Evolutionary conservation across 1,139 yeast species (phyloP), one percentile per base, ranked within the genome.

Genomic region (Diutina pseudorugosa): DNA sequence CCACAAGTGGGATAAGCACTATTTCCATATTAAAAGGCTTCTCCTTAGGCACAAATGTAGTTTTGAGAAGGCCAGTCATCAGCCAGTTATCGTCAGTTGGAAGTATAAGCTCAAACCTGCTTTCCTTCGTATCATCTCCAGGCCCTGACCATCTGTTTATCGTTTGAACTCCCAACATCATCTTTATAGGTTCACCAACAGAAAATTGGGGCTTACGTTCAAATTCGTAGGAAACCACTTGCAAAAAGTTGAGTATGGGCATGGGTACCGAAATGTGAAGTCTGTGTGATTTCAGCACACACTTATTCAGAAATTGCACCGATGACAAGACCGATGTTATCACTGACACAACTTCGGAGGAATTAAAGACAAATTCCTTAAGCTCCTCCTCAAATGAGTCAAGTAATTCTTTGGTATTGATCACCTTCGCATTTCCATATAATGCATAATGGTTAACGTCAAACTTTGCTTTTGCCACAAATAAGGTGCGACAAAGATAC

Each of bases 1-100:
- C 80, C 56, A 77, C 82, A 54, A 89, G 65, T 0, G 98, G 97
- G 11, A 89, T 75, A 56, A 91, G 65, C 3, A 76, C 68, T 12
- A 90, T 58, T 16, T 61, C 68, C 5, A 73, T 63, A 14, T 66
- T 64, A 53, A 80, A 78, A n/a, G 71, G 65, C 36, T 79, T 78
- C 56, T 67, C 71, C 1, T 21, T 27, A 8, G 49, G 40, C 4
- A 18, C 25, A 21, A 48, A 48, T 4, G 51, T 23, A 2, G 33
- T 19, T 19, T 23, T 21, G 55, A 76, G 77, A 56, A 76, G 71
- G 1, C 96, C 96, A 1, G 88, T 79, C 7, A 86, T 65, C 6
- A 85, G 66, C 95, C 95, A 87, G 51, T 75, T 76, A 23, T 73
- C 78, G 54, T 73, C 78, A 49, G 66, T 68, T 23, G 61, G 63